A percentile compares a stretch with the other conserved stretches of the same genome.
Evolutionary conservation across 1,139 yeast species (phyloP).

Genomic region (Wickerhamomyces sp.): DNA sequence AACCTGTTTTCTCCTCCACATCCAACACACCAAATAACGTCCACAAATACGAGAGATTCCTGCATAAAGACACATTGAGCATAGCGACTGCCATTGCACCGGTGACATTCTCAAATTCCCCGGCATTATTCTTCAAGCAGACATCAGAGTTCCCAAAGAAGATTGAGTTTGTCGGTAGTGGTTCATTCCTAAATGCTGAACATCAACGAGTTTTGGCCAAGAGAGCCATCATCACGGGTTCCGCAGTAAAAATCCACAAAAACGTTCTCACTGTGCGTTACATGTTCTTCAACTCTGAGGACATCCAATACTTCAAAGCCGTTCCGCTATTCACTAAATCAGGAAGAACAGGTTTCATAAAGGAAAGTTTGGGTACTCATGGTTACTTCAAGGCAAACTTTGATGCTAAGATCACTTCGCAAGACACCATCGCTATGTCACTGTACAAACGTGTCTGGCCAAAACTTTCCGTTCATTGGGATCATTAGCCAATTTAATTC

Average conservation of each 20-base stretch:
- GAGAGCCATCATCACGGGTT: conserved; percentile 87
- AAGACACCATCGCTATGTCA: conserved; percentile 93
- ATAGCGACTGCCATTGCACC: conserved; percentile 91
- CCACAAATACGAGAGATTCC: conserved; percentile 78
- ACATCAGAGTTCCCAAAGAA: conserved; percentile 34
- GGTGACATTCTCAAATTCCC: conserved; percentile 77
- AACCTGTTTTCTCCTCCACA: conserved; percentile 80
- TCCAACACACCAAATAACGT: conserved; percentile 78
- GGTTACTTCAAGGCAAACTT: conserved; percentile 96
- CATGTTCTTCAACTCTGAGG: conserved; percentile 94
- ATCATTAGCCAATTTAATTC: conserved; percentile 6
- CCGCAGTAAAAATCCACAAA: conserved; percentile 93
- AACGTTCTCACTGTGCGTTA: conserved; percentile 87
- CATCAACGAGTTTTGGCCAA: conserved; percentile 81
- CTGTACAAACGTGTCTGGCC: conserved; percentile 95
- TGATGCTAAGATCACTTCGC: conserved; percentile 86
- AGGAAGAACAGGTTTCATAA: conserved; percentile 91
- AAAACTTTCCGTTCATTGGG: conserved; percentile 32
- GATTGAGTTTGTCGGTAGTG: conserved; percentile 78
- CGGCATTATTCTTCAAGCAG: conserved; percentile 64
- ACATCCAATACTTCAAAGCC: conserved; percentile 84
- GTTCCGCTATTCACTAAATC: conserved; percentile 88
- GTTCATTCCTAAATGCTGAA: conserved; percentile 84
- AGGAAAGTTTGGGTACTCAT: conserved; percentile 95
- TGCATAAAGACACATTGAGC: conserved; percentile 70